Conservation (phyloP, 106 monocot species). For the Dioscorea zingiberensis region DNA sequence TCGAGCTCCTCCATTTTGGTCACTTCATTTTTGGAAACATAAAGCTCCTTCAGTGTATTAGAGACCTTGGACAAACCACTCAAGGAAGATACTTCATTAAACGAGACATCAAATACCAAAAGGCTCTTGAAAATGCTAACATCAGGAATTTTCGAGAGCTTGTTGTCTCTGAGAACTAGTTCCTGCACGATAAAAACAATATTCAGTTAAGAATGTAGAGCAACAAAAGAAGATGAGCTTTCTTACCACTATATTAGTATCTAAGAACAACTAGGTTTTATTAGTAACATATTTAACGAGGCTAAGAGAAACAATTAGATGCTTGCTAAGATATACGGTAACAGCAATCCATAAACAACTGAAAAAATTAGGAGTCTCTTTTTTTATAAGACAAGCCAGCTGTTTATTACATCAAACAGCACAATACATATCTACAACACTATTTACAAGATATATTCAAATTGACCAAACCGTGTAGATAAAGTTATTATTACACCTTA, state of each 20-base stretch:
- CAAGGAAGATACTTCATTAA: slow-evolving; percentile 83
- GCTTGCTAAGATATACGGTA: no score
- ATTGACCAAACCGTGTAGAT: no score
- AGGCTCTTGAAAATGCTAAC: slow-evolving; percentile 80
- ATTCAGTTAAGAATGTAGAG: not conserved
- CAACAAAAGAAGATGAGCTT: not conserved
- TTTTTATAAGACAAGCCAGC: no score
- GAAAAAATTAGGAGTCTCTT: no score
- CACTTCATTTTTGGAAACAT: slow-evolving; percentile 95
- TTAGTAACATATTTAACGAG: not conserved
- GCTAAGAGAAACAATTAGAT: not conserved
- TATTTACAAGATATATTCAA: no score
- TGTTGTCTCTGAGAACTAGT: slow-evolving; percentile 86
- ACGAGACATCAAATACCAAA: slow-evolving; percentile 89
- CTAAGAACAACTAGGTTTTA: not conserved
- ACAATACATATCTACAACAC: no score
- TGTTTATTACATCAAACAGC: no score
- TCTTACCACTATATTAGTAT: not conserved
- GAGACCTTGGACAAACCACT: slow-evolving; percentile 79
- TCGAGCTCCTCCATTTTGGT: slow-evolving; percentile 79
- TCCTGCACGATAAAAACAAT: slow-evolving; percentile 42
- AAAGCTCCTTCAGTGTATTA: slow-evolving; percentile 71
- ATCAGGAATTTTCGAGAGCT: slow-evolving; percentile 75
- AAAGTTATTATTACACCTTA: no score
- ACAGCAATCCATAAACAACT: no score